Conservation (phyloP, 495 filamentous ascomycete species). For the Aspergillus funiculosus region DNA sequence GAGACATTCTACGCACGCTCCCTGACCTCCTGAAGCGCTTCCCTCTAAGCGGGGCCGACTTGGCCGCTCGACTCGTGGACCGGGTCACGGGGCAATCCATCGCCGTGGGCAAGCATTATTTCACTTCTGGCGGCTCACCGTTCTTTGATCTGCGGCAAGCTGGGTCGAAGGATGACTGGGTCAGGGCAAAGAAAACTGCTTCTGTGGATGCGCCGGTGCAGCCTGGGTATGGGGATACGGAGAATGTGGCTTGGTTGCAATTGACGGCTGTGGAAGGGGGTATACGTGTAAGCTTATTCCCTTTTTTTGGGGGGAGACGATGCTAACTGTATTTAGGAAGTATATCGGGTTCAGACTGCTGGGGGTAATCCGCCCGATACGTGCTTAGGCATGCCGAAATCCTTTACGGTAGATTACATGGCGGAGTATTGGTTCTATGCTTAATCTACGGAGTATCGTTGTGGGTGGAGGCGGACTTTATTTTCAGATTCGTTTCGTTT, state of each 20-base stretch:
- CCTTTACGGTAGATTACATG: constrained; percentile 54
- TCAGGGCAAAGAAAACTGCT: constrained; percentile 40
- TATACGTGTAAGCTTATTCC: constrained; percentile 33
- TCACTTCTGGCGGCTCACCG: constrained; percentile 46
- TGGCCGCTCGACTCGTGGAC: constrained; percentile 23
- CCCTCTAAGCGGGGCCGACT: constrained; percentile 36
- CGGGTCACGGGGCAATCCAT: constrained; percentile 20
- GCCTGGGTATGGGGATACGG: constrained; percentile 19
- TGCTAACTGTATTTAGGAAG: constrained; percentile 35
- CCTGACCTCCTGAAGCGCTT: constrained; percentile 31
- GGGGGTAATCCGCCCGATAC: constrained; percentile 53
- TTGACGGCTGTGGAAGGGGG: constrained; percentile 43
- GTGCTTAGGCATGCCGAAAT: constrained; percentile 31
- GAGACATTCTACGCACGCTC: constrained; percentile 26
- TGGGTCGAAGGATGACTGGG: constrained; percentile 27
- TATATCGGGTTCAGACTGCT: constrained; percentile 64
- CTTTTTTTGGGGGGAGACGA: not conserved
- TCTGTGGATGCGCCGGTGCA: constrained; percentile 45
- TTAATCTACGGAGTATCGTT: not conserved
- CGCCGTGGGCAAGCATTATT: constrained; percentile 60
- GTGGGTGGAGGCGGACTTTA: constrained; percentile 2
- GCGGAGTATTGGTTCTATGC: constrained; percentile 68
- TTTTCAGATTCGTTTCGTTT: not conserved
- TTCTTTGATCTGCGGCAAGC: constrained; percentile 53
- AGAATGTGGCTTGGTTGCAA: constrained; percentile 61